Evolutionary conservation across 352 stramenopile genomes (phyloP).

Genomic region (Phytophthora europaea): DNA sequence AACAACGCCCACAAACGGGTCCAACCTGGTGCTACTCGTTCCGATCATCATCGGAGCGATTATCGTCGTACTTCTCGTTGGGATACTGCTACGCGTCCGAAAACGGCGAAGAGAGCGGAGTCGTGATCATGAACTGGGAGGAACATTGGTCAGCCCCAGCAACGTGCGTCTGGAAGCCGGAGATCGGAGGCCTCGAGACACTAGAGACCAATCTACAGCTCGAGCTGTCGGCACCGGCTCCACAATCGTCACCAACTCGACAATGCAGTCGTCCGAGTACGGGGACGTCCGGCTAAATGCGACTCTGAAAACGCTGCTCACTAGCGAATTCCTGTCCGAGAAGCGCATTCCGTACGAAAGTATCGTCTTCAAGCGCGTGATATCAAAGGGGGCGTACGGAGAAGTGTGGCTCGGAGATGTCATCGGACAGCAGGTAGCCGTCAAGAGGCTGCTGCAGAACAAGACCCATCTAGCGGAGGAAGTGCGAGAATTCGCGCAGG

Average conservation of each 20-base stretch:
- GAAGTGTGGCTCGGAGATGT: conserved; percentile 51
- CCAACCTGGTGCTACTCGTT: conserved; percentile 25
- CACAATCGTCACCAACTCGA: not conserved
- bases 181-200: not conserved
- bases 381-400: conserved; percentile 50
- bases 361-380: conserved; percentile 6
- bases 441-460: conserved; percentile 45
- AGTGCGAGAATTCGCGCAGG: conserved; percentile 39
- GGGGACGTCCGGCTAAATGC: conserved; percentile 11
- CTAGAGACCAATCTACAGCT: not conserved
- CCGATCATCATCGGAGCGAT: conserved; percentile 18
- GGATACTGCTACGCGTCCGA: conserved; percentile 7
- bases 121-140: not conserved
- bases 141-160: not conserved
- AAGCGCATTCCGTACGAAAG: conserved; percentile 42
- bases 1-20: not conserved
- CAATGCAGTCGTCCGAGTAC: conserved; percentile 5
- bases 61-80: conserved; percentile 2
- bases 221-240: not conserved
- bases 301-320: conserved; percentile 21
- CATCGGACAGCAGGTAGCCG: conserved; percentile 39
- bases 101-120: conserved; percentile 4
- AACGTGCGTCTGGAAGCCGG: not conserved
- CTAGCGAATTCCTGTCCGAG: conserved; percentile 30
- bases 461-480: conserved; percentile 31